Evolutionary conservation across 176 grass and related monocot genomes (phyloP), one percentile per base, ranked within the genome.

Genomic region (Oryza meyeriana): DNA sequence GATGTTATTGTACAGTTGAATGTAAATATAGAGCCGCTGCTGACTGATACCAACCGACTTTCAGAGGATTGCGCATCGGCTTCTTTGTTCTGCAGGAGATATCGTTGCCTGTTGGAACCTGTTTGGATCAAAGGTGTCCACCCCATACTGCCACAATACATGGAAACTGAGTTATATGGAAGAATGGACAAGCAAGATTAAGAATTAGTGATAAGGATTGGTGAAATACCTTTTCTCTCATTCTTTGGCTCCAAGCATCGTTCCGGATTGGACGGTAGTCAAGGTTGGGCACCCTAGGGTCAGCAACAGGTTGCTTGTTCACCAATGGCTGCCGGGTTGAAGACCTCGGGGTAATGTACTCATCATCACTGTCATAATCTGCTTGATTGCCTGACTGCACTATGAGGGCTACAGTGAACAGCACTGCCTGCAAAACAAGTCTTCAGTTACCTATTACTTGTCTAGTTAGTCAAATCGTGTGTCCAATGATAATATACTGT

Each of bases 171-270:
- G 79, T 36, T 33, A 18, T 73, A 80, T 16, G 28, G 30, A 74
- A 26, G 3, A 66, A 17, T 79, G 4, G 8, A 18, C 26, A 71
- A 16, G 61, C 13, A 20, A 8, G 10, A 26, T 18, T 27, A 25
- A 29, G 16, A 45, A 79, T 48, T 50, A 63, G 17, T 52, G 52
- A 61, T 7, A 31, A 78, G 42, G 42, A 41, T 55, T 45, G 14
- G 3, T 5, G 9, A 12, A 75, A 20, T 88, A 98, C 95, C 88
- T 90, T 94, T 52, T 94, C 88, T 89, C 88, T 94, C 88, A 98
- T 88, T 67, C 95, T 84, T 79, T 98, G 90, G 72, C 95, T 98
- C 95, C 95, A 98, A 0, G 92, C 88, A 63, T 98, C 95, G 18
- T 93, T 94, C 74, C 95, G 85, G 71, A 89, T 94, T 64, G 95